Base-by-base conservation (phyloP, 2,329 filamentous ascomycete species). In the Fusarium setosum region DNA sequence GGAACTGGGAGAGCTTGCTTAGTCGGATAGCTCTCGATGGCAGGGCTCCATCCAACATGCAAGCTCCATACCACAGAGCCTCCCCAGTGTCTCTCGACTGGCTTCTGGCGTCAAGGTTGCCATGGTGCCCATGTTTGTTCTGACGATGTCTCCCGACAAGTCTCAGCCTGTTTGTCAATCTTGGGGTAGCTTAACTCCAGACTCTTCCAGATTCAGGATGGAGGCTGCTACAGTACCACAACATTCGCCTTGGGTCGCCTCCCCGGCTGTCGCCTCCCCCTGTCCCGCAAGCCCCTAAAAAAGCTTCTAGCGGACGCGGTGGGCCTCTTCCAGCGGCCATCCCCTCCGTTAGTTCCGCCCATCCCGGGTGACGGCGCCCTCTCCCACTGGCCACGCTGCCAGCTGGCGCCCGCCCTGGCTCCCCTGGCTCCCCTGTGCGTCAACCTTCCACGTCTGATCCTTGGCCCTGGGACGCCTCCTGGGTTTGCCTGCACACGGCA, bases 331-430 rank as follows among this genome's bases (percentile, higher is more conserved):
- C 38, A 38, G 51, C 34, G 48, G 55, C 52, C 50, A 54, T 61
- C 56, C 54, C 40, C 55, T 45, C 63, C 60, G 50, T 63, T 67
- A 58, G 59, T 58, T 54, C 62, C 63, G 50, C 54, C 55, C 51
- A 71, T 59, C 69, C 69, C 65, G 68, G 69, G 41, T 35, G 44
- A 47, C 67, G 69, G 69, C 50, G 67, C 57, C 54, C 31, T 29
- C 68, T 72, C 67, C 69, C 66, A 70, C 69, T 71, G 69, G 69
- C 48, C 58, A 54, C 62, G 58, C 44, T 68, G 45, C 42, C 49
- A 67, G 48, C 49, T 67, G 55, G 59, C 38, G 42, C 32, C 58
- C 44, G 44, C 63, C 59, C 59, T 63, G 62, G 59, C 59, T 54
- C 37, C 50, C 63, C 50, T 63, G 38, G 44, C 34, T 45, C 60